Percentiles rank a stretch among this genome's conserved stretches.
Conservation (phyloP, 352 stramenopile genomes). For the Globisporangium paroecandrum region DNA sequence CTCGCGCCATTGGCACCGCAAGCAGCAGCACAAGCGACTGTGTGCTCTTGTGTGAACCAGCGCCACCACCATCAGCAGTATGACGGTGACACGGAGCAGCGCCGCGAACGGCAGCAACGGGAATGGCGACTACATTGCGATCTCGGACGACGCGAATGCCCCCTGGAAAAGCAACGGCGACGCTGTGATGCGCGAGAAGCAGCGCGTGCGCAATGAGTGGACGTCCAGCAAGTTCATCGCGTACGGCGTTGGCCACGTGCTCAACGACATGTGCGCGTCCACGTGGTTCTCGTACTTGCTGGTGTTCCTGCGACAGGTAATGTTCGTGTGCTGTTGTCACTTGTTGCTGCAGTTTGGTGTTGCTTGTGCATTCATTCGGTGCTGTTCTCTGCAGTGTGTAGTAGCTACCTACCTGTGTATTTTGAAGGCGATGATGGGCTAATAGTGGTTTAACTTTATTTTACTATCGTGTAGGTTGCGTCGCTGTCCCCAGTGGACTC, state of each 20-base stretch:
- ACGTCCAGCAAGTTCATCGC: slow-evolving; percentile 54
- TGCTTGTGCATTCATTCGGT: background rate
- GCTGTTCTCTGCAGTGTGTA: background rate
- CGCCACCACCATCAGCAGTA: background rate
- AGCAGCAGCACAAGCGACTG: background rate
- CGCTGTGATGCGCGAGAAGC: slow-evolving; percentile 2
- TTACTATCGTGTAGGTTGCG: slow-evolving; percentile 24
- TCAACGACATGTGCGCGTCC: slow-evolving; percentile 88
- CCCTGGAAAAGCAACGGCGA: background rate
- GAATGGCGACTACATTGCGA: slow-evolving; percentile 18
- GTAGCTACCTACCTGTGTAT: background rate
- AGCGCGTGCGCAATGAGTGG: slow-evolving; percentile 32
- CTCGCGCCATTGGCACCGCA: slow-evolving; percentile 5
- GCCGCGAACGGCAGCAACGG: background rate
- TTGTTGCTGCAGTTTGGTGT: background rate
- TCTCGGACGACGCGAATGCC: slow-evolving; percentile 11
- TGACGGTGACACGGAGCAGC: background rate
- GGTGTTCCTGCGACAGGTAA: slow-evolving; percentile 66
- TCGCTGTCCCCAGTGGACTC: slow-evolving; percentile 70
- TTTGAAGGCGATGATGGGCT: background rate
- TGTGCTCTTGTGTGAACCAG: background rate
- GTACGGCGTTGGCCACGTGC: slow-evolving; percentile 81
- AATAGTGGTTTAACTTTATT: background rate
- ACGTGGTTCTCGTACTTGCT: slow-evolving; percentile 88
- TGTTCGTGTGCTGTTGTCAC: background rate